Base-by-base conservation (phyloP, 2,329 filamentous ascomycete genomes). In the Lomentospora prolificans region DNA sequence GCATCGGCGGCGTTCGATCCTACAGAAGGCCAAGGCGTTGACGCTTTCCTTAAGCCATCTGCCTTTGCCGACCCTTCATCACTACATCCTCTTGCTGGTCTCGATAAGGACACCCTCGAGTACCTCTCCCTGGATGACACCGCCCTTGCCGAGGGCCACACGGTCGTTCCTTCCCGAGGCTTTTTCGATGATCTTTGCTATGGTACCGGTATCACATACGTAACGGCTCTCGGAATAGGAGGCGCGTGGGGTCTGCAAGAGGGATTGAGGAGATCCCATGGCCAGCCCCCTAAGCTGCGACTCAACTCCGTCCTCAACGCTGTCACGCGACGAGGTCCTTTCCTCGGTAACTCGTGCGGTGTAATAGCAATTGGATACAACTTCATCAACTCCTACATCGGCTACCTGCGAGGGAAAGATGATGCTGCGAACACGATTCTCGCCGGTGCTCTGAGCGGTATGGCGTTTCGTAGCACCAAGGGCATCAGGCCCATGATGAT, bases 131-230 rank as follows among this genome's bases (percentile, higher is more conserved):
- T 99, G 66, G 94, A 99, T 73, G 95, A 99, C 69, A 89, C 90
- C 52, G 82, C 86, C 27, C 83, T 96, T 57, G 90, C 90, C 59
- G 85, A 95, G 65, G 81, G 85, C 58, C 87, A 89, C 69, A 95
- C 92, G 46, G 87, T 91, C 55, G 81, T 99, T 55, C 94, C 95
- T 46, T 96, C 91, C 57, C 86, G 94, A 70, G 94, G 94, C 69
- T 99, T 95, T 84, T 95, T 91, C 59, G 94, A 99, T 69, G 94
- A 99, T 70, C 82, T 99, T 58, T 97, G 94, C 75, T 99, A 99
- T 70, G 94, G 95, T 66, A 95, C 94, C 22, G 94, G 94, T 64
- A 85, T 92, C 60, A 96, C 90, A 67, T 99, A 99, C 69, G 78
- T 99, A 58, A 77, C 88, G n/a, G 94, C 88, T 5, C 76, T 99